Evolutionary conservation across 1,139 yeast species (phyloP), one percentile per base, ranked within the genome.

Genomic region (Keqinozyma sinolaborantium): DNA sequence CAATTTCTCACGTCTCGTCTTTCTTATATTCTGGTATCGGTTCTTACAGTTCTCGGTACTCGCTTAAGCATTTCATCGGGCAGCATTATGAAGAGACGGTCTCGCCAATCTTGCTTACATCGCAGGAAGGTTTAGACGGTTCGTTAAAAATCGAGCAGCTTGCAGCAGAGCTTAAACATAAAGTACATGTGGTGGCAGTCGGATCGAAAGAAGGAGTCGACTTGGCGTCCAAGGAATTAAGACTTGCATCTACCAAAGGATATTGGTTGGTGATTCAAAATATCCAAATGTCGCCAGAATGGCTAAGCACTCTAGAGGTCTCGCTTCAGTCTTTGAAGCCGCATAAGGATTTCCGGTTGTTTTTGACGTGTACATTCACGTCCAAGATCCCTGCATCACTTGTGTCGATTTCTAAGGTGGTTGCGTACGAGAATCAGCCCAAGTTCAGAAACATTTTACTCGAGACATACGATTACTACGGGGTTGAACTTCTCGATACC

Each of bases 231-330:
- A 58, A 60, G 29, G 76, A 77, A 13, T 55, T 88, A n/a, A 53
- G 56, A 2, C 51, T 48, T 8, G 75, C 77, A 0, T 49, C 70
- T 1, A 56, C 53, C 16, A 53, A 52, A 4, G 86, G 84, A 1
- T 47, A 56, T 2, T 87, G 95, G 95, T 53, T 88, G 1, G 47
- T 87, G 23, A 56, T 88, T 28, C 95, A 88, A 50, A 88, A 88
- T 47, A 67, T 84, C 10, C 95, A 88, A 42, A 70, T 83, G 67
- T 75, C 95, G 0, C 63, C 73, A 1, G 54, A 53, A 4, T 83
- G 95, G 88, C 56, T 84, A 24, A 73, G 67, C 13, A 51, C 60
- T 10, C 52, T 84, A 14, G 81, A 75, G 29, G 71, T 70, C 42
- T 51, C 56, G 16, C 45, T 81, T 23, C 60, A 60, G 13, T 43